Evolutionary conservation across 352 stramenopile genomes (phyloP), one percentile per base, ranked within the genome.

Genomic region (Bremia lactucae): DNA sequence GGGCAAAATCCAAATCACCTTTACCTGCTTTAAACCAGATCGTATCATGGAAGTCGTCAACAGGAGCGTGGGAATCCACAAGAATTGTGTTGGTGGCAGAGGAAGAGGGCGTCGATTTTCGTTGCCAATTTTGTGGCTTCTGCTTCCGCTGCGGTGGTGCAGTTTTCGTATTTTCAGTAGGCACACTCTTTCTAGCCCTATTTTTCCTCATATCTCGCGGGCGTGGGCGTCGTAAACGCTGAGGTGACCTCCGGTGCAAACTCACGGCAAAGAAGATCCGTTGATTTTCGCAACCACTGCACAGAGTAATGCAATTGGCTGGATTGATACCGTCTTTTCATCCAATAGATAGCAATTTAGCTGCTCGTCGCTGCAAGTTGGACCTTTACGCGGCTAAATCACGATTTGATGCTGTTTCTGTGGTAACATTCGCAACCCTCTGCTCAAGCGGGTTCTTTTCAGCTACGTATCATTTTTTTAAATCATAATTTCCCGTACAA

Each of bases 11-110:
- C 33, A 87, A 25, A 13, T 84, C 62, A 0, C 69, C 54, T 0
- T 62, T 37, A 31, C 65, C 63, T 7, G 46, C 62, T 24, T 40
- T 42, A 34, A 72, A 87, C 71, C 71, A 87, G 46, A 44, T 16
- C 0, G 66, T 42, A 9, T 73, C 60, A 13, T 37, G 46, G 39
- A 60, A 83, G 37, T 69, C 42, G 28, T 38, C 34, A 7, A 59
- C 25, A 23, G 42, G 28, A 1, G 20, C 38, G 15, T 38, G 24
- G 18, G 24, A n/a, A 20, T 18, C 24, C 15, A 24, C 28, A 13
- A n/a, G 7, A 3, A 6, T 33, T 13, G 28, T 39, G 10, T 35
- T 23, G n/a, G 42, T 43, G 7, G 21, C 14, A 4, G n/a, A 16
- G 18, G 34, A n/a, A 14, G 29, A 42, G 18, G 47, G 16, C 6